Evolutionary conservation across 2,329 filamentous ascomycete genomes (phyloP).

Genomic region (Epichloe typhina): DNA sequence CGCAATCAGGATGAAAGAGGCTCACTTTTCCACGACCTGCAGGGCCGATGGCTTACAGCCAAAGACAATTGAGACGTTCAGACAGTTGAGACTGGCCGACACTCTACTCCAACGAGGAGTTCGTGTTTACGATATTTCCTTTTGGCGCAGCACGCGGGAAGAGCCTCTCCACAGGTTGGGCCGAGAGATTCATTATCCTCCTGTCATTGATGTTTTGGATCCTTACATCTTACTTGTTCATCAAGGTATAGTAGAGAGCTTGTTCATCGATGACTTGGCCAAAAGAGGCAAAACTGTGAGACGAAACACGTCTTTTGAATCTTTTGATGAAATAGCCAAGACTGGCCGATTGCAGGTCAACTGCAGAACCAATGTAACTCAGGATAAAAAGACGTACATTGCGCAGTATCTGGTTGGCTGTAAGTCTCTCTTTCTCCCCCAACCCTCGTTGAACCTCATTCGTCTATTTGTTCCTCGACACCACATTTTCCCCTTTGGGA

Average conservation of each 20-base stretch:
- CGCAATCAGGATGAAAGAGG: background rate
- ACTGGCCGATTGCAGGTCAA: conserved; percentile 34
- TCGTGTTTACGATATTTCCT: conserved; percentile 60
- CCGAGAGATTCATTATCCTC: conserved; percentile 57
- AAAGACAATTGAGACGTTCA: conserved; percentile 66
- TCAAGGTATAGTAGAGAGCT: conserved; percentile 62
- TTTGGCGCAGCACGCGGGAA: conserved; percentile 47
- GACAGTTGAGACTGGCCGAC: conserved; percentile 61
- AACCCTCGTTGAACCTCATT: background rate
- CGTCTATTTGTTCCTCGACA: background rate
- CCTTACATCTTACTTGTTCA: conserved; percentile 49
- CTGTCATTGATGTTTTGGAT: conserved; percentile 42
- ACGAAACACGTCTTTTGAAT: conserved; percentile 51
- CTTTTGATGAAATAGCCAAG: conserved; percentile 33
- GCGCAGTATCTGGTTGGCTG: conserved; percentile 58
- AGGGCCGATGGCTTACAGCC: conserved; percentile 62
- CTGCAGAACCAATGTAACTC: conserved; percentile 37
- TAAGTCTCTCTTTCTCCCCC: conserved; percentile 16
- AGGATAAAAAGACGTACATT: conserved; percentile 36
- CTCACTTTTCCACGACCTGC: conserved; percentile 6
- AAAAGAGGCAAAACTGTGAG: conserved; percentile 50
- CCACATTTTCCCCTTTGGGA: background rate
- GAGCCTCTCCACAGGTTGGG: conserved; percentile 45
- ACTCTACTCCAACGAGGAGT: conserved; percentile 52
- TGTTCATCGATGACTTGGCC: conserved; percentile 56